Percentiles rank a stretch among this genome's conserved stretches.
Conservation (phyloP, 2,329 filamentous ascomycete species). For the Xylariaceae sp. region DNA sequence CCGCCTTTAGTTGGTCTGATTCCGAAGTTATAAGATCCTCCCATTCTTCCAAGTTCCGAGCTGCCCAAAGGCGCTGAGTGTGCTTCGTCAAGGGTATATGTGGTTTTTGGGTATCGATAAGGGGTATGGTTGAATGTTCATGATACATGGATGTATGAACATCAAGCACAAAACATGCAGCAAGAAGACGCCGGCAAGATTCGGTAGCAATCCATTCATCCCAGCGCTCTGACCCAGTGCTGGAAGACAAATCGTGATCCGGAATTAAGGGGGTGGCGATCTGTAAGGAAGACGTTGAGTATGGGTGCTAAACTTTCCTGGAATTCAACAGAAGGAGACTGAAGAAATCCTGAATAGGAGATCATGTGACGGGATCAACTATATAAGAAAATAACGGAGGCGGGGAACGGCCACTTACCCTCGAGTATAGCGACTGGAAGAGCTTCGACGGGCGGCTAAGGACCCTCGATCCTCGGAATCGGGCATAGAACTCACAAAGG, state of each 20-base stretch:
- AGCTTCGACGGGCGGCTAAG: constrained; percentile 43
- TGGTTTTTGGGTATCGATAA: constrained; percentile 33
- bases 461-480: constrained; percentile 49
- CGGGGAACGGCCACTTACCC: constrained; percentile 43
- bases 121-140: constrained; percentile 41
- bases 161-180: constrained; percentile 53
- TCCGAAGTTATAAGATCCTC: constrained; percentile 29
- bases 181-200: constrained; percentile 48
- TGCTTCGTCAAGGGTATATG: constrained; percentile 45
- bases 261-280: constrained; percentile 35
- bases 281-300: constrained; percentile 37
- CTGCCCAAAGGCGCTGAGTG: constrained; percentile 46
- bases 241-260: constrained; percentile 19
- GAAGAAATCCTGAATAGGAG: constrained; percentile 33
- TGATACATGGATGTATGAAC: constrained; percentile 51
- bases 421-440: constrained; percentile 48
- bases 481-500: constrained; percentile 51
- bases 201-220: constrained; percentile 49
- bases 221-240: constrained; percentile 40
- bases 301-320: constrained; percentile 29
- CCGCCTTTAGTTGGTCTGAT: constrained; percentile 24
- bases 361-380: constrained; percentile 31
- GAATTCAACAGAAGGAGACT: constrained; percentile 32
- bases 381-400: constrained; percentile 20
- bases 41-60: constrained; percentile 44